These are phyloP conservation scores for Ceratobasidium sp. DNA, from an alignment of 1,284 basidiomycete species.

Conservation along the genomic window DNA sequence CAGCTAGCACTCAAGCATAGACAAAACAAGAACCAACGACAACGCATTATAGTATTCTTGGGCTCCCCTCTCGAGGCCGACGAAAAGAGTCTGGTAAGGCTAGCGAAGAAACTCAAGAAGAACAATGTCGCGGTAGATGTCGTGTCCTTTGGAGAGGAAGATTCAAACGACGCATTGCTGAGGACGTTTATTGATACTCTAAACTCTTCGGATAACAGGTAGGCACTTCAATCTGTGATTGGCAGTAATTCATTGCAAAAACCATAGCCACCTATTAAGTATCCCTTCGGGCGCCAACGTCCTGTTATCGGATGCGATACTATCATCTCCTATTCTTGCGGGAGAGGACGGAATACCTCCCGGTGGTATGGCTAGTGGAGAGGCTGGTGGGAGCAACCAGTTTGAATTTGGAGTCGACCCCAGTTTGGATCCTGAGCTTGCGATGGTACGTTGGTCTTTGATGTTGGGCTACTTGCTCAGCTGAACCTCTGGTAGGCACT, in stretches of 20 bases:
- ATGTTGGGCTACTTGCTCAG: not conserved
- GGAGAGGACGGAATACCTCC: conserved; percentile 68
- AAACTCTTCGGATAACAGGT: conserved; percentile 84
- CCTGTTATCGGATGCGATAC: conserved; percentile 83
- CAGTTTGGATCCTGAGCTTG: conserved; percentile 93
- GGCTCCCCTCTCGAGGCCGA: conserved; percentile 83
- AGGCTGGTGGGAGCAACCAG: conserved; percentile 57
- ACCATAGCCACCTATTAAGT: conserved; percentile 79
- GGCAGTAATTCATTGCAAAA: conserved; percentile 18
- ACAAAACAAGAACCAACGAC: conserved; percentile 97
- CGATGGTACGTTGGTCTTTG: conserved; percentile 71
- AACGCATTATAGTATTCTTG: conserved; percentile 93
- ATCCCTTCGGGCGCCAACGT: conserved; percentile 74
- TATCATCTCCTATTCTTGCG: conserved; percentile 82
- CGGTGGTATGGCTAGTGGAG: conserved; percentile 57
- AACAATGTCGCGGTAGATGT: conserved; percentile 98
- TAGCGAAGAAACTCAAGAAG: conserved; percentile 98
- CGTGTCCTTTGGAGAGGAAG: conserved; percentile 76
- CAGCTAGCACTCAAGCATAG: conserved; percentile 97
- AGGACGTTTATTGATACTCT: conserved; percentile 79
- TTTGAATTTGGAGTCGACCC: conserved; percentile 95
- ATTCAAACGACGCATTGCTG: conserved; percentile 63
- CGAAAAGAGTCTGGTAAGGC: conserved; percentile 78
- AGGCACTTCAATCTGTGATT: conserved; percentile 48
- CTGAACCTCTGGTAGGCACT: conserved; percentile 68